Evolutionary conservation across 106 monocot genomes (phyloP), one percentile per base, ranked within the genome.

Genomic region (Alisma plantagoaquatica): DNA sequence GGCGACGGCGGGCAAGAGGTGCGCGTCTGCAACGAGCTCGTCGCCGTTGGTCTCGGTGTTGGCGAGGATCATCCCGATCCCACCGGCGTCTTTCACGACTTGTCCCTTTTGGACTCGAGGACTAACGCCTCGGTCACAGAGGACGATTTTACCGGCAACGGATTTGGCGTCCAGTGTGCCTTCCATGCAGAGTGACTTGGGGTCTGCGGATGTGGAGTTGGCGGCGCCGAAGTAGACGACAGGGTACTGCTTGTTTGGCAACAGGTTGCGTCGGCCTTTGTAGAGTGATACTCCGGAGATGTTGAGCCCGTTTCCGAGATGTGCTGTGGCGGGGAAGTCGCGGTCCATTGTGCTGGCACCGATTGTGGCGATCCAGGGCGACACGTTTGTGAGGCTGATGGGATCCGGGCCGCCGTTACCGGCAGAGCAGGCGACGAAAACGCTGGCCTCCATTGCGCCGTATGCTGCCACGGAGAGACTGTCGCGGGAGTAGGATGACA

Each of bases 281-380:
- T 92, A 92, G 17, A 92, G 79, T 0, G 92, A 92, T 10, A 80
- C 87, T 2, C 92, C 92, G 4, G 76, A 72, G 4, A 67, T 10
- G 33, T 60, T 74, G 51, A 33, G 43, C 15, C 83, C 72, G 48
- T 69, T 64, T 8, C 92, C 86, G 9, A 92, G 71, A 54, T 38
- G 33, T 16, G 77, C 72, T 0, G 41, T 53, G 12, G 82, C 78
- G 10, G 86, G 86, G 63, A 92, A 92, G 42, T 86, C 86, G 4
- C 92, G 53, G 26, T 92, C 92, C 75, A 92, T 76, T 32, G 86
- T 86, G 68, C 82, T 82, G 26, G 92, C 92, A 0, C 82, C 92
- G 0, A 92, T 76, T 0, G 86, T 86, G 26, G 82, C 51, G 12
- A 86, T 86, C 92, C 92, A 92, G 7, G 92, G 92, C 15, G 86